phyloP scores from a whole-genome alignment of 208 protist species.

The Spongospora subterranea region DNA sequence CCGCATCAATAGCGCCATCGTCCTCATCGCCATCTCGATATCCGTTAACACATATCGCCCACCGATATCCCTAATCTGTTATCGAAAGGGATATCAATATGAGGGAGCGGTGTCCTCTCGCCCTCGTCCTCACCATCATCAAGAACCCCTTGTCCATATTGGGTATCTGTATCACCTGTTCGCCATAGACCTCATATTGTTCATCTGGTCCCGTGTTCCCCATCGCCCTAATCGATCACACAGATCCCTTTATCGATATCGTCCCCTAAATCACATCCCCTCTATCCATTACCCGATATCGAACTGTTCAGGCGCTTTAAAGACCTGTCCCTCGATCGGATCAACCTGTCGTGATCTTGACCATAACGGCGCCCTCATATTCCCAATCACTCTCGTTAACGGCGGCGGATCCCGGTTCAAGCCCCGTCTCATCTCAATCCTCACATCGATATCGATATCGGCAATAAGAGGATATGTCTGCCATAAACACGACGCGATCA shows the following conservation, averaged over 20 bases:
- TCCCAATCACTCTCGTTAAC: not conserved
- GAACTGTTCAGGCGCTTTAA: not conserved
- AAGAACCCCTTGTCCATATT: not conserved
- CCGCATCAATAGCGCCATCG: not conserved
- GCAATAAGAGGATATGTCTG: not conserved
- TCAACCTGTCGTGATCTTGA: not conserved
- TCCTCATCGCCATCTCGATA: not conserved
- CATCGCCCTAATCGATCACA: not conserved
- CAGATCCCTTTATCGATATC: not conserved
- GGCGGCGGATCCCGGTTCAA: not conserved
- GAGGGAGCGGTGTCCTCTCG: not conserved
- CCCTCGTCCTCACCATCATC: not conserved
- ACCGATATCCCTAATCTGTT: not conserved
- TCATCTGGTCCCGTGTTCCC: not conserved
- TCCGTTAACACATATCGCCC: not conserved
- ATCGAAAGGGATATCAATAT: not conserved
- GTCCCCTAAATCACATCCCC: not conserved
- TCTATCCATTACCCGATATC: not conserved
- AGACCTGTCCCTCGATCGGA: not conserved
- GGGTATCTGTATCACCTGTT: not conserved
- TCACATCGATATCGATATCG: constrained; percentile 11
- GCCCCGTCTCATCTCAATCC: not conserved
- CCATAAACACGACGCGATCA: not conserved
- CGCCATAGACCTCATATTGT: not conserved
- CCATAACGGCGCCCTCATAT: not conserved